phyloP scores from a whole-genome alignment of 2,329 filamentous ascomycete species.

The Neofusicoccum umdonicola region DNA sequence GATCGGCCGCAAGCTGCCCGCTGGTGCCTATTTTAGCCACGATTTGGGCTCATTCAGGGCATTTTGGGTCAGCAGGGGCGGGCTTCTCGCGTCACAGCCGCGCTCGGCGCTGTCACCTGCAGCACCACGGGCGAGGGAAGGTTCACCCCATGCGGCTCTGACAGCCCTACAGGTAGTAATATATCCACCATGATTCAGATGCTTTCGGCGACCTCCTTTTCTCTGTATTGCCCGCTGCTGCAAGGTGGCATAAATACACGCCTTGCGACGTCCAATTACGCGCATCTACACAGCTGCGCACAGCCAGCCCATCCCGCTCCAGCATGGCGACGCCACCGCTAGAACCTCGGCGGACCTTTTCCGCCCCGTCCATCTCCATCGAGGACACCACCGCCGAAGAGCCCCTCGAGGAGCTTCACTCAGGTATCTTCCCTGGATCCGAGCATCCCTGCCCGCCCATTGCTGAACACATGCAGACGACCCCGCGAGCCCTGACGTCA shows the following conservation, averaged over 20 bases:
- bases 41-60: neutral
- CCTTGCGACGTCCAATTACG: too few species aligned
- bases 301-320: neutral
- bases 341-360: conserved; percentile 8
- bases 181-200: neutral
- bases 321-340: neutral
- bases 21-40: neutral
- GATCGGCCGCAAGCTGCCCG: neutral
- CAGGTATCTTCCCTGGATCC: conserved; percentile 10
- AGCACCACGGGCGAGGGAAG: neutral
- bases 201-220: neutral
- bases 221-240: neutral
- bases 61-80: conserved; percentile 4
- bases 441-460: neutral
- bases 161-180: conserved; percentile 12
- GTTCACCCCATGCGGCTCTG: neutral
- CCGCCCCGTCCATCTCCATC: conserved; percentile 32
- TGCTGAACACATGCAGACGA: conserved; percentile 17
- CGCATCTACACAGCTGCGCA: too few species aligned
- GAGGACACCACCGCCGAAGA: conserved; percentile 31
- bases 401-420: conserved; percentile 11
- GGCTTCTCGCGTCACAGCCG: conserved; percentile 9
- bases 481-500: conserved; percentile 26
- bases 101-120: conserved; percentile 13
- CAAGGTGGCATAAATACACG: neutral